Evolutionary conservation across 2,329 filamentous ascomycete genomes (phyloP).

Genomic region (Hypoxylon sp.): DNA sequence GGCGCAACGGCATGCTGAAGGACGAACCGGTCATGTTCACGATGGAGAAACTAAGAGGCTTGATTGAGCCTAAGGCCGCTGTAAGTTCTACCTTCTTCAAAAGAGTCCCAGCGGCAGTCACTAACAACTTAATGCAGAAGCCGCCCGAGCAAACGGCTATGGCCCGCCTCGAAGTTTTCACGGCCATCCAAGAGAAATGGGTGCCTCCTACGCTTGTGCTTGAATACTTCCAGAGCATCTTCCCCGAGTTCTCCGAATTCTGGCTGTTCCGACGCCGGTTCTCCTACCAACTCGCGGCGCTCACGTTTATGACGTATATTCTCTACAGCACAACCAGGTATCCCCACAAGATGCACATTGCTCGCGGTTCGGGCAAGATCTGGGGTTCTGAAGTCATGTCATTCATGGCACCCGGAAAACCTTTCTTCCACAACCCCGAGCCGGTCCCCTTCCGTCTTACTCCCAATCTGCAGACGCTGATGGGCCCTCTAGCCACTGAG

Average conservation of each 20-base stretch:
- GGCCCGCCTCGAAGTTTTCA: conserved; percentile 90
- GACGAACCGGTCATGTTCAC: conserved; percentile 96
- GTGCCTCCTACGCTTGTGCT: conserved; percentile 85
- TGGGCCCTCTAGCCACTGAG: conserved; percentile 95
- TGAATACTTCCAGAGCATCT: conserved; percentile 89
- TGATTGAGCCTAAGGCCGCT: conserved; percentile 75
- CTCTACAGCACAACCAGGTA: conserved; percentile 97
- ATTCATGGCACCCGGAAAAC: conserved; percentile 84
- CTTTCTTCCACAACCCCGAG: conserved; percentile 94
- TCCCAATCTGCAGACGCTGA: conserved; percentile 93
- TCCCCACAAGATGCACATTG: conserved; percentile 94
- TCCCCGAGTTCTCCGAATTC: conserved; percentile 91
- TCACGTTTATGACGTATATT: conserved; percentile 99
- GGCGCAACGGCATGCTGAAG: conserved; percentile 87
- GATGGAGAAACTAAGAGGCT: conserved; percentile 89
- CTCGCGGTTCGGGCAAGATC: conserved; percentile 87
- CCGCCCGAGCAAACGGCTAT: conserved; percentile 76
- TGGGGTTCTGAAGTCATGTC: conserved; percentile 97
- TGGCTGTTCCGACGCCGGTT: conserved; percentile 99
- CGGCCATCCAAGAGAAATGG: conserved; percentile 93
- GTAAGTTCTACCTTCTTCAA: conserved; percentile 57
- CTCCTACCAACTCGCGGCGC: conserved; percentile 91
- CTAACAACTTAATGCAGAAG: conserved; percentile 62
- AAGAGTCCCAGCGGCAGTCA: neutral
- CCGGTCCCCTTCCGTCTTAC: conserved; percentile 97